Conservation (phyloP, 2,329 filamentous ascomycete genomes). For the Aspergillus hiratsukae region DNA sequence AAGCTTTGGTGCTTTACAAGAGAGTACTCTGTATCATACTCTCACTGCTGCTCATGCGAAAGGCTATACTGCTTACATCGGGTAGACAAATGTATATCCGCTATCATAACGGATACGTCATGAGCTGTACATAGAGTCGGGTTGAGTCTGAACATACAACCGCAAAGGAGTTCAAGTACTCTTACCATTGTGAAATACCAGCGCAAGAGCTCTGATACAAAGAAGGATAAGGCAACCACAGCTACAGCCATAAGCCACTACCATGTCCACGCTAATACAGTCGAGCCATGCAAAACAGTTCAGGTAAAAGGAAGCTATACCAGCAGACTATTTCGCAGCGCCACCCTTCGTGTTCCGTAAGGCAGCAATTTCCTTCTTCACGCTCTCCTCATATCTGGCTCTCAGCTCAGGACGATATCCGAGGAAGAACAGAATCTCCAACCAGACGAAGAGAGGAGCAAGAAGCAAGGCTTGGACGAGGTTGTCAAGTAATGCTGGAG, state of each 20-base stretch:
- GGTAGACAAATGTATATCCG: not conserved
- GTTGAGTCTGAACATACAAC: not conserved
- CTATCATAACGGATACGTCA: not conserved
- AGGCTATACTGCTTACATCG: not conserved
- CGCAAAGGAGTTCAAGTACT: too few relatives aligned
- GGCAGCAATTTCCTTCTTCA: slow-evolving; percentile 72
- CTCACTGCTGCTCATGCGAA: not conserved
- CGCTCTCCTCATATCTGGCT: slow-evolving; percentile 69
- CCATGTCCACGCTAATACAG: not conserved
- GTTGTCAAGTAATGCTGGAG: slow-evolving; percentile 87
- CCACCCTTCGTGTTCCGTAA: slow-evolving; percentile 46
- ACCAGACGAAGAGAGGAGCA: slow-evolving; percentile 95
- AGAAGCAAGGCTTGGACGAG: slow-evolving; percentile 86
- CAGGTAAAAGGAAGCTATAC: not conserved
- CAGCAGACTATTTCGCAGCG: slow-evolving; percentile 16
- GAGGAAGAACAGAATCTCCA: slow-evolving; percentile 83
- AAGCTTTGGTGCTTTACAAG: not conserved
- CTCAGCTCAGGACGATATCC: slow-evolving; percentile 89
- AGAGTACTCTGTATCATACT: not conserved
- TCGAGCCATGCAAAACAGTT: not conserved
- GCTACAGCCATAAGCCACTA: not conserved
- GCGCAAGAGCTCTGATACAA: not conserved
- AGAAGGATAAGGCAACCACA: not conserved
- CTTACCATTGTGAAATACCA: not conserved
- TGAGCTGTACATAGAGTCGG: not conserved